These are phyloP conservation scores for Recurvomyces mirabilis DNA, from an alignment of 495 filamentous ascomycete species.

Conservation along the genomic window DNA sequence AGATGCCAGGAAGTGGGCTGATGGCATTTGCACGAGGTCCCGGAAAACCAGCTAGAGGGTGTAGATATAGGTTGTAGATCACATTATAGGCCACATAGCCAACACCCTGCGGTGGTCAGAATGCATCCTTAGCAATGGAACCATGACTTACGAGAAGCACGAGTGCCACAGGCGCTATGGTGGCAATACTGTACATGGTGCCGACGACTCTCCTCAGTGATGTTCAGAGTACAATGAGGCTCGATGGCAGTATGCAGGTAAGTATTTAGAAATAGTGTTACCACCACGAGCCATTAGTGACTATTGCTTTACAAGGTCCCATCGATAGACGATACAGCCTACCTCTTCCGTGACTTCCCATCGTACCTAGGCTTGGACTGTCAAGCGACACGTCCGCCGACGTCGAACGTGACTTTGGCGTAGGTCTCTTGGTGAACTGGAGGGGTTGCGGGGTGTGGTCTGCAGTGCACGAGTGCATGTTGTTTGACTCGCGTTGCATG, in stretches of 20 bases:
- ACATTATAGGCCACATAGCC: constrained; percentile 1
- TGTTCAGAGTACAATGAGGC: too few species aligned
- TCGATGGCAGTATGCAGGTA: too few species aligned
- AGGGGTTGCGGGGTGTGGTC: too few species aligned
- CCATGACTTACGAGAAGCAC: constrained; percentile 5
- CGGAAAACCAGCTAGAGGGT: constrained; percentile 24
- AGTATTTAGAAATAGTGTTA: too few species aligned
- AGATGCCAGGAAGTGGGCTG: constrained; percentile 19
- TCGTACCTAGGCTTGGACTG: constrained; percentile 1
- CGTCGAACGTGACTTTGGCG: too few species aligned
- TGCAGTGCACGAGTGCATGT: too few species aligned
- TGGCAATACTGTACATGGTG: constrained; percentile 8
- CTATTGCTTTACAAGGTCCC: neutral
- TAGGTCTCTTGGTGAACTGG: too few species aligned
- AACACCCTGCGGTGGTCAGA: constrained; percentile 4
- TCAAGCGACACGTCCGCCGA: neutral
- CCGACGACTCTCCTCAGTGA: neutral
- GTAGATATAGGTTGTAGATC: constrained; percentile 23
- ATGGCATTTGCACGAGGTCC: constrained; percentile 21
- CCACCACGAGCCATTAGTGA: neutral
- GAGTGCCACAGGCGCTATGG: constrained; percentile 5
- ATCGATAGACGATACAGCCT: constrained; percentile 4
- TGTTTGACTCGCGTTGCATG: too few species aligned
- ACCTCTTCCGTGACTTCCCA: constrained; percentile 5
- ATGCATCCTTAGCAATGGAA: neutral